Base-by-base conservation (phyloP, 2,329 filamentous ascomycete species). In the Orbilia oligospora region DNA sequence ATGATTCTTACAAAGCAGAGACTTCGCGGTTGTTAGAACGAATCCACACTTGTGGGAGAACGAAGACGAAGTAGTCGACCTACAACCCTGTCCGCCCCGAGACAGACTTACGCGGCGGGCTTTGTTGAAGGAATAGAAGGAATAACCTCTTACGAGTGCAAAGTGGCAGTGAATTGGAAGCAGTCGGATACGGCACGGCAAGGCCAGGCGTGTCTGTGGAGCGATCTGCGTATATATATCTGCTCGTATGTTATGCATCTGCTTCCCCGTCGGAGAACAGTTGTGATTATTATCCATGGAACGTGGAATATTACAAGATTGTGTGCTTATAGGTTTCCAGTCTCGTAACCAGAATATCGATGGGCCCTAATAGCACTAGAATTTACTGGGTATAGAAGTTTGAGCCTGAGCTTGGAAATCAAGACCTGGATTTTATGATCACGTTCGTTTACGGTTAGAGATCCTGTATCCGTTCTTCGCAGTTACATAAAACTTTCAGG, bases 61-160 rank as follows among this genome's bases (percentile, higher is more conserved):
- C 12, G 27, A 22, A 20, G 30, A 24, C 10, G 20, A 44, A 27
- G 12, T 24, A 44, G 56, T 41, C 36, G 9, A 44, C 56, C 10
- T n/a, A 20, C 9, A 24, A 61, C 36, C 36, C 53, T 36, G 56
- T n/a, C 20, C 3, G 56, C n/a, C 56, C 56, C 56, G 36, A 61
- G 56, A 61, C 56, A 61, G 56, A 61, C n/a, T 61, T 61, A 61
- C 56, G 56, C 44, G 56, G 56, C 56, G 12, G 10, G 16, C 33
- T 24, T 24, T 24, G 9, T 44, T 4, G 12, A 44, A 58, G n/a
- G 18, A 44, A 24, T 18, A 44, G 36, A 27, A 44, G 36, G 16
- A 41, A 24, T 44, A 44, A 9, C 20, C 33, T 30, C 27, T 41
- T 61, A 61, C 56, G 56, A 24, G 44, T 61, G 14, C 16, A 44